Evolutionary conservation across 352 stramenopile genomes (phyloP).

Genomic region (Pythium sukuiense): DNA sequence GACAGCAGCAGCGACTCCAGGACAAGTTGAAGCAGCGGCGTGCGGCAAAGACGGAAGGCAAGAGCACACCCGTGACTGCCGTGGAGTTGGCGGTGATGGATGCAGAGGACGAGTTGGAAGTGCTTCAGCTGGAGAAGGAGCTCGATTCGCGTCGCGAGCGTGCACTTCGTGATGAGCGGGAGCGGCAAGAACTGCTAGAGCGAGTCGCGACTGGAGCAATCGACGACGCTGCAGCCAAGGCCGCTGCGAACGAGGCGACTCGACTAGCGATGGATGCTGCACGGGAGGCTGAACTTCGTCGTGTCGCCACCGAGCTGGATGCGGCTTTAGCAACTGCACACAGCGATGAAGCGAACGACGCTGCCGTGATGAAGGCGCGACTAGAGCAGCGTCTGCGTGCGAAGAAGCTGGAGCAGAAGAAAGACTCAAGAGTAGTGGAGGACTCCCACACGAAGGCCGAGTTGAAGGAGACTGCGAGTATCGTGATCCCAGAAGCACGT

Average conservation of each 20-base stretch:
- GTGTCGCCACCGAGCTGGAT: conserved; percentile 34
- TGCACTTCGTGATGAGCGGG: conserved; percentile 7
- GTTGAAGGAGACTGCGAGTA: conserved; percentile 35
- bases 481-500: background rate
- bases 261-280: conserved; percentile 34
- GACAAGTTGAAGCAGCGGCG: conserved; percentile 45
- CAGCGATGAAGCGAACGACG: background rate
- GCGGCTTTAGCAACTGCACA: background rate
- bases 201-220: conserved; percentile 6
- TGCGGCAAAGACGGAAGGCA: background rate
- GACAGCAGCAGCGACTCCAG: conserved; percentile 43
- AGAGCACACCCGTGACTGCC: background rate
- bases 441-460: conserved; percentile 21
- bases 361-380: background rate
- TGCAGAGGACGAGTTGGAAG: conserved; percentile 21
- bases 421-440: conserved; percentile 28
- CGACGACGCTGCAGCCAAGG: conserved; percentile 25
- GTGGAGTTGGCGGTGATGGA: conserved; percentile 7
- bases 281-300: conserved; percentile 30
- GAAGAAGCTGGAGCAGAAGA: conserved; percentile 16
- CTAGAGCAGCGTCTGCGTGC: conserved; percentile 7
- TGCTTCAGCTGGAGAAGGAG: conserved; percentile 21
- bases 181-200: conserved; percentile 13
- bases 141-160: conserved; percentile 16
- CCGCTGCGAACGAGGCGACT: conserved; percentile 27